Base-by-base conservation (phyloP, 2,329 filamentous ascomycete genomes). In the Cercospora janseana region DNA sequence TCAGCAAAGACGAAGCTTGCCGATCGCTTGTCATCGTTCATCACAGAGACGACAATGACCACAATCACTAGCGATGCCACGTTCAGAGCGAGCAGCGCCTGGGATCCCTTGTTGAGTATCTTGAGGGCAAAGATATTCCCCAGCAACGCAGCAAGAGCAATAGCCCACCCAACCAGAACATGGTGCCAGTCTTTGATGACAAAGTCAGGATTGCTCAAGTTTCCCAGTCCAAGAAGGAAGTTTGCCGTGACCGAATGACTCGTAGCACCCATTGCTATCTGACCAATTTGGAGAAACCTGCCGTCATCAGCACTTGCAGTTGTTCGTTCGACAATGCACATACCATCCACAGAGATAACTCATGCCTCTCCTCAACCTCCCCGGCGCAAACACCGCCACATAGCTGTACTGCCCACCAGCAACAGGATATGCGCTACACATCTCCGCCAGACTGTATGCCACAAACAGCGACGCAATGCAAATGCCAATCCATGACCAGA, bases 361-460 rank as follows among this genome's bases (percentile, higher is more conserved):
- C 12, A 55, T 43, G 4, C 48, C 51, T 42, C 55, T 40, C 5
- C 46, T 49, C 27, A 31, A 67, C 16, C 66, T 71, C 5, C 68
- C 72, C 2, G 79, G 79, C 4, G 79, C 75, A 5, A 81, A 67
- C 1, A 80, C 75, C 3, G 77, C 78, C 12, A 80, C 78, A 79
- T 79, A 79, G 1, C 72, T 76, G 58, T 81, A 81, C 58, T 81
- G 78, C 5, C 79, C 76, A 24, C 79, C 76, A 6, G 78, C 78
- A 16, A 80, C 71, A 0, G 79, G 79, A 56, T 77, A 81, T 54
- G 75, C 76, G 21, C 73, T 75, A 52, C 78, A 80, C 70, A 78
- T 81, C 59, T 82, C 79, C 15, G 79, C 79, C 73, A 82, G 79
- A 1, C 76, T 76, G 51, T 80, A 78, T 8, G 77, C 79, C 4